Conservation (phyloP, 2,329 filamentous ascomycete genomes). For the Colletotrichum sp. region DNA sequence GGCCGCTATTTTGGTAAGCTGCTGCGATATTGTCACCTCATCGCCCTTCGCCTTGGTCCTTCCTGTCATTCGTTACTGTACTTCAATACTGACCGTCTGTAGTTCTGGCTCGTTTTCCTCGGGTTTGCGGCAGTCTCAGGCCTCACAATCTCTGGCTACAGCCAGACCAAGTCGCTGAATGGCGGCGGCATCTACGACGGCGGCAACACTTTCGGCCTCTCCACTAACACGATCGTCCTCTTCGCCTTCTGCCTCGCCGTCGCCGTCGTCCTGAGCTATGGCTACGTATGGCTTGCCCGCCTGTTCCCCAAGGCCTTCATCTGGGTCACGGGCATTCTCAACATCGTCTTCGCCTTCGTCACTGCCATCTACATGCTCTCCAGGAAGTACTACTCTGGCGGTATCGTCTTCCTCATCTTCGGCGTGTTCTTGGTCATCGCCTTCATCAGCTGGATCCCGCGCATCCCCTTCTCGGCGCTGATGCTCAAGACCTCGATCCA, state of each 20-base stretch:
- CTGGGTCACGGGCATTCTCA: constrained; percentile 89
- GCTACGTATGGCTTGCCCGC: constrained; percentile 78
- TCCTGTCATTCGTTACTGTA: no score
- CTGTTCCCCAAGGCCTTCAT: constrained; percentile 89
- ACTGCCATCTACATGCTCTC: constrained; percentile 88
- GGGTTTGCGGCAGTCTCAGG: constrained; percentile 81
- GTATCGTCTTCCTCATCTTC: constrained; percentile 87
- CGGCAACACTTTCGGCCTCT: constrained; percentile 68
- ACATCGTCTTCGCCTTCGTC: constrained; percentile 82
- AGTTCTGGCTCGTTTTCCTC: constrained; percentile 73
- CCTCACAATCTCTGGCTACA: constrained; percentile 77
- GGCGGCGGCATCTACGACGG: constrained; percentile 78
- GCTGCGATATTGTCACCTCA: neutral
- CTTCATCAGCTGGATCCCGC: constrained; percentile 87
- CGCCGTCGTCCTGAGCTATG: constrained; percentile 76
- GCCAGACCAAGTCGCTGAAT: constrained; percentile 63
- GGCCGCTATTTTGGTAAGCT: constrained; percentile 77
- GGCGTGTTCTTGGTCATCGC: constrained; percentile 79
- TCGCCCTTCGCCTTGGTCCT: neutral
- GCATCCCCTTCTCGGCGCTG: constrained; percentile 89
- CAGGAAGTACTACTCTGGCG: constrained; percentile 78
- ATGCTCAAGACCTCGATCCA: constrained; percentile 90
- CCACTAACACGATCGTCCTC: constrained; percentile 85
- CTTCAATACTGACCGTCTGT: neutral
- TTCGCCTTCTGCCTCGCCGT: constrained; percentile 80